Percentiles rank a stretch among this genome's conserved stretches.
These are phyloP conservation scores for Rhizopus arrhizus DNA, from an alignment of 371 early-diverging fungal species.

Conservation along the genomic window DNA sequence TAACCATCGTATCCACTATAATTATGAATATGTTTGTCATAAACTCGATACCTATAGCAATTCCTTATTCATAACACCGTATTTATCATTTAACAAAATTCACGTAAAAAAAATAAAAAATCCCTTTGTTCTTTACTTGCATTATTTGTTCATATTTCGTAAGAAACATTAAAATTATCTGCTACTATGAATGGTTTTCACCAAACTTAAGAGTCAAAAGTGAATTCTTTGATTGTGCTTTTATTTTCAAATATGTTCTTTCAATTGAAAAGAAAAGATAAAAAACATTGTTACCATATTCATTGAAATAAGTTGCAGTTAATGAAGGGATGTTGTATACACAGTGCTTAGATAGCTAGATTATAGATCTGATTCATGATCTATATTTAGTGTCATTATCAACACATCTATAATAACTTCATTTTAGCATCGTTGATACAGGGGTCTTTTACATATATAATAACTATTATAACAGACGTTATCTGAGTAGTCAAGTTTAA, in stretches of 20 bases:
- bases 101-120: slow-evolving; percentile 4
- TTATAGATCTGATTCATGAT: no score
- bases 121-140: slow-evolving; percentile 4
- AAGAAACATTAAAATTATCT: slow-evolving; percentile 7
- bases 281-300: slow-evolving; percentile 7
- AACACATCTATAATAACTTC: no score
- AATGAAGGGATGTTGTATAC: slow-evolving; percentile 9
- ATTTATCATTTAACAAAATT: slow-evolving; percentile 14
- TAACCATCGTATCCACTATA: slow-evolving; percentile 20
- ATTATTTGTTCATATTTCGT: slow-evolving; percentile 9
- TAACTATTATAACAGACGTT: no score
- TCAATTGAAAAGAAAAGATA: slow-evolving; percentile 8
- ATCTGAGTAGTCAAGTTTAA: no score
- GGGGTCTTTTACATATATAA: no score
- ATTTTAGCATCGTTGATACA: no score
- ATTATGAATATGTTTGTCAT: slow-evolving; percentile 20
- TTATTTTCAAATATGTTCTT: slow-evolving; percentile 9
- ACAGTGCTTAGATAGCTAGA: no score
- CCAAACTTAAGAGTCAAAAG: slow-evolving; percentile 6
- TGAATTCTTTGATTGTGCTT: slow-evolving; percentile 7
- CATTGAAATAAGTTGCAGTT: slow-evolving; percentile 8
- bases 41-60: slow-evolving; percentile 17
- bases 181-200: slow-evolving; percentile 6
- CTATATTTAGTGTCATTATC: no score
- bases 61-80: slow-evolving; percentile 17